A percentile compares a stretch with the other conserved stretches of the same genome.
These are phyloP conservation scores for Hysterium pulicare DNA, from an alignment of 2,329 filamentous ascomycete species.

Conservation along the genomic window DNA sequence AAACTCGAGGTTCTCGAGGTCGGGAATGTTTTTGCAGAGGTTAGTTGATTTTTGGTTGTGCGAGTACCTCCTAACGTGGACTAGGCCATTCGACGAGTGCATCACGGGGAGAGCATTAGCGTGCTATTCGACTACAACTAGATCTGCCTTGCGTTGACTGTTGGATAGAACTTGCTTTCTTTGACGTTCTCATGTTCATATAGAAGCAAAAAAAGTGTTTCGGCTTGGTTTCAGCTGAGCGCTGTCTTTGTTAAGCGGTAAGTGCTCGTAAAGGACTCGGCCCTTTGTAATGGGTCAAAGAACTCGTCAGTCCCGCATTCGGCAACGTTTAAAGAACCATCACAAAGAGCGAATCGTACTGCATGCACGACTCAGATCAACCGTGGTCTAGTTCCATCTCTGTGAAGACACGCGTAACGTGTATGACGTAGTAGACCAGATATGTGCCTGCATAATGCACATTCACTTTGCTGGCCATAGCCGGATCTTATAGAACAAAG, in stretches of 20 bases:
- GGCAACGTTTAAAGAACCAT: too few species aligned
- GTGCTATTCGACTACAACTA: slow-evolving; percentile 85
- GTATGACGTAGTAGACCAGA: too few species aligned
- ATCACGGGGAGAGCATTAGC: slow-evolving; percentile 97
- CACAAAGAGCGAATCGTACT: too few species aligned
- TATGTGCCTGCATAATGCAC: too few species aligned
- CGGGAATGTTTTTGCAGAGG: slow-evolving; percentile 85
- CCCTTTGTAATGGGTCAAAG: too few species aligned
- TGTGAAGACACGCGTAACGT: too few species aligned
- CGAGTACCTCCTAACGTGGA: slow-evolving; percentile 15
- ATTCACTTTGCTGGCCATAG: too few species aligned
- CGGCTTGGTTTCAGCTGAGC: neutral
- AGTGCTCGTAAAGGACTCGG: neutral
- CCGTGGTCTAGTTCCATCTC: too few species aligned
- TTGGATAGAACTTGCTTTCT: neutral
- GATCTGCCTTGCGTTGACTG: neutral
- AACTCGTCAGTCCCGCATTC: too few species aligned
- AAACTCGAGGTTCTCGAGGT: slow-evolving; percentile 93
- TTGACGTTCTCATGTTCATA: neutral
- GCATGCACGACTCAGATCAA: neutral
- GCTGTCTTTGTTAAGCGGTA: neutral
- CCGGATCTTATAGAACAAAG: too few species aligned
- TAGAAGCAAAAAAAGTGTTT: neutral
- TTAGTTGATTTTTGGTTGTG: slow-evolving; percentile 39
- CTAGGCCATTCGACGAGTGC: slow-evolving; percentile 83